Percentiles rank a stretch among this genome's conserved stretches.
These are phyloP conservation scores for Russula griseocarnosa DNA, from an alignment of 768 basidiomycete species.

Conservation along the genomic window DNA sequence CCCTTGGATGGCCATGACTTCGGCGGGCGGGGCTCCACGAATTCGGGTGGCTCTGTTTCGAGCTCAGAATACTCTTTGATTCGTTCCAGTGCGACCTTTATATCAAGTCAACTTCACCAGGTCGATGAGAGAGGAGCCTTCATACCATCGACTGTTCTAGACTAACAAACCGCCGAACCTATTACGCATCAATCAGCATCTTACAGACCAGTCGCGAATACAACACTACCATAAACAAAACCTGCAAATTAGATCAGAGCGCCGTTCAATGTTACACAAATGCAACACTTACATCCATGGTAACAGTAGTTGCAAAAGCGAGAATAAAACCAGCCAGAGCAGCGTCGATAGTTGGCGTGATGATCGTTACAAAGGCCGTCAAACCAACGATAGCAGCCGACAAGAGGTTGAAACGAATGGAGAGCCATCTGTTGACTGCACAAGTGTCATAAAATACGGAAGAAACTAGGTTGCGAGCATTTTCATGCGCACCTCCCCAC, in stretches of 20 bases:
- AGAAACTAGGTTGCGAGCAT: neutral
- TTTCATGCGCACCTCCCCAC: constrained; percentile 61
- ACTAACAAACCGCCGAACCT: constrained; percentile 78
- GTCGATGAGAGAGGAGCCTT: neutral
- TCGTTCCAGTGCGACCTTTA: constrained; percentile 77
- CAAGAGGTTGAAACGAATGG: constrained; percentile 80
- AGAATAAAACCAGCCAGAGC: constrained; percentile 83
- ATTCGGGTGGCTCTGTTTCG: constrained; percentile 73
- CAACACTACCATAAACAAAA: constrained; percentile 36
- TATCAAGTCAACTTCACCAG: constrained; percentile 1
- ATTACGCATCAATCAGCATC: constrained; percentile 15
- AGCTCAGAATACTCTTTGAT: constrained; percentile 89
- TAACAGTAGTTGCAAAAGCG: constrained; percentile 76
- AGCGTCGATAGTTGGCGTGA: constrained; percentile 70
- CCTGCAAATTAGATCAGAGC: constrained; percentile 32
- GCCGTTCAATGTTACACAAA: neutral
- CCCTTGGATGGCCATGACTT: constrained; percentile 74
- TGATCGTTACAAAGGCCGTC: constrained; percentile 61
- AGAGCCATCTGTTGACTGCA: constrained; percentile 86
- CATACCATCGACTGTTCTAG: constrained; percentile 89
- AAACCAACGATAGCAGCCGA: constrained; percentile 69
- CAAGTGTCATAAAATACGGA: constrained; percentile 12
- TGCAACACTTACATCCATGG: constrained; percentile 51
- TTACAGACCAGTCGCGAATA: neutral
- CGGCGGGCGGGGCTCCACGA: constrained; percentile 79